A percentile compares a stretch with the other conserved stretches of the same genome.
These are phyloP conservation scores for Isatis lusitanica DNA, from an alignment of 441 rosid species.

Conservation along the genomic window DNA sequence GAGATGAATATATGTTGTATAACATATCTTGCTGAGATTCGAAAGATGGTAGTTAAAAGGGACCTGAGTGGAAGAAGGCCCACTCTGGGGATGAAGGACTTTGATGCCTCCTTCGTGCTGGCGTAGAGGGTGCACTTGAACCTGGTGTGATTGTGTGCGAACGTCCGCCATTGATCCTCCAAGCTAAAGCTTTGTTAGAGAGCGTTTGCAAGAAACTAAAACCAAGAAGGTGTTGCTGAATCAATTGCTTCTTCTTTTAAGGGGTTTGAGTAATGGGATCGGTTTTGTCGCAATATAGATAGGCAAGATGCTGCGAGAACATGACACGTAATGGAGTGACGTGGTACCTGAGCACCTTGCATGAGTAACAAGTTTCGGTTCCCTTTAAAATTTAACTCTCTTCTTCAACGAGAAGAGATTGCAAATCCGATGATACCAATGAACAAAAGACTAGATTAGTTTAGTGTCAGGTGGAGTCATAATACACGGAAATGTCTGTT, in stretches of 20 bases:
- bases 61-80: constrained; percentile 62
- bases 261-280: constrained; percentile 18
- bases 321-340: constrained; percentile 29
- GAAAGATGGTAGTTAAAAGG: background rate
- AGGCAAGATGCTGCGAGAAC: constrained; percentile 1
- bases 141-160: constrained; percentile 44
- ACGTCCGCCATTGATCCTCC: constrained; percentile 51
- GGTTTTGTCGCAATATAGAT: constrained; percentile 13
- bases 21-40: background rate
- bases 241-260: constrained; percentile 10
- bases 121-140: constrained; percentile 55
- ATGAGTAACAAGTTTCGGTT: constrained; percentile 37
- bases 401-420: background rate
- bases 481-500: background rate
- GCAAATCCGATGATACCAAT: constrained; percentile 32
- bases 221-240: constrained; percentile 10
- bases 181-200: background rate
- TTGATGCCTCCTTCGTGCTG: constrained; percentile 40
- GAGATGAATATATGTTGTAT: background rate
- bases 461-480: background rate
- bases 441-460: background rate
- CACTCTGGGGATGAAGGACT: constrained; percentile 30
- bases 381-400: background rate
- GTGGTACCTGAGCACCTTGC: constrained; percentile 37
- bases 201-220: background rate